A percentile compares a stretch with the other conserved stretches of the same genome.
These are phyloP conservation scores for Verticillium nubilum DNA, from an alignment of 2,329 filamentous ascomycete species.

Conservation along the genomic window DNA sequence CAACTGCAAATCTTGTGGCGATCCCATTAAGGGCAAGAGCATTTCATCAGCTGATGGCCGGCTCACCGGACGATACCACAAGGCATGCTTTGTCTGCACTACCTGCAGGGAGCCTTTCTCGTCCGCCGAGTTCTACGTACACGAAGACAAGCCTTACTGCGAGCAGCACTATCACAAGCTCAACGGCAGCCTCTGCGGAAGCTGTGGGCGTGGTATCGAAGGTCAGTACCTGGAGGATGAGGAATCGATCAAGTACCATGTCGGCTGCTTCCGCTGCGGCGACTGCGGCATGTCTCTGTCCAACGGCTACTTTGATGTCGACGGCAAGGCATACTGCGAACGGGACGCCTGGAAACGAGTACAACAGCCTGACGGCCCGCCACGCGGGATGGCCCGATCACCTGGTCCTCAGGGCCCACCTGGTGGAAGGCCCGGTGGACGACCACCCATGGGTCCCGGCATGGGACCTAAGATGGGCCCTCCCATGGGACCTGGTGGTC, in stretches of 20 bases:
- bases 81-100: constrained; percentile 86
- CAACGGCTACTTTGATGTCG: constrained; percentile 89
- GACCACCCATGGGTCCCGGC: constrained; percentile 2
- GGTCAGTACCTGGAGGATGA: constrained; percentile 90
- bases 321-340: constrained; percentile 77
- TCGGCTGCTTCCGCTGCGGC: constrained; percentile 77
- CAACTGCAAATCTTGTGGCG: constrained; percentile 75
- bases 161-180: constrained; percentile 87
- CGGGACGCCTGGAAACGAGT: constrained; percentile 66
- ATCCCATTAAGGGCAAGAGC: constrained; percentile 81
- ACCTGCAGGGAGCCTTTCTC: constrained; percentile 77
- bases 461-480: constrained; percentile 8
- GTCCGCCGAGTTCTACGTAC: constrained; percentile 89
- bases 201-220: constrained; percentile 82
- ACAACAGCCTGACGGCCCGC: constrained; percentile 21
- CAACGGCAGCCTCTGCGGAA: constrained; percentile 79
- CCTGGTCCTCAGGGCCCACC: constrained; percentile 11
- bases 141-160: constrained; percentile 83
- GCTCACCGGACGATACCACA: constrained; percentile 90
- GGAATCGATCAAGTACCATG: constrained; percentile 72
- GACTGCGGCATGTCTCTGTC: constrained; percentile 70
- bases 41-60: constrained; percentile 91
- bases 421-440: constrained; percentile 1
- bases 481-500: constrained; percentile 15
- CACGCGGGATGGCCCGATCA: constrained; percentile 7